A percentile compares a stretch with the other conserved stretches of the same genome.
phyloP scores from a whole-genome alignment of 225 moss, liverwort and hornwort genomes.

The Marchantia paleacea region DNA sequence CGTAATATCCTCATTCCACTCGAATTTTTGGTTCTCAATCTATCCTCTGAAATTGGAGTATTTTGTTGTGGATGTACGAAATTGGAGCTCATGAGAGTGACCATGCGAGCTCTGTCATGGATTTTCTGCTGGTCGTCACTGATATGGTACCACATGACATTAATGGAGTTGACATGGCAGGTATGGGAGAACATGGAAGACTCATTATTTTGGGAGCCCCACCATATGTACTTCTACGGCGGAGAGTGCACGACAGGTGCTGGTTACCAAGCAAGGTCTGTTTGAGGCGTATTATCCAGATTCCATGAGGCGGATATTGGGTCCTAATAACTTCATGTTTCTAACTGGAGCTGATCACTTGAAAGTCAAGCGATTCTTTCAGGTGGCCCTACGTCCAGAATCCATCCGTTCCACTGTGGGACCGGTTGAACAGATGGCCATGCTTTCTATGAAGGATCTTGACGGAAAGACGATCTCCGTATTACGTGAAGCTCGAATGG shows the following conservation, averaged over 20 bases:
- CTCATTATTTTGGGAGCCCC: constrained; percentile 16
- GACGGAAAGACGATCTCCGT: constrained; percentile 4
- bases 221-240: constrained; percentile 17
- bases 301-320: constrained; percentile 15
- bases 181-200: constrained; percentile 25
- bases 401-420: constrained; percentile 5
- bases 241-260: constrained; percentile 24
- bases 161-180: neutral
- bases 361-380: constrained; percentile 9
- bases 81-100: no score
- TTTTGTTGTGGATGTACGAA: no score
- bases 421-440: constrained; percentile 6
- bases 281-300: constrained; percentile 26
- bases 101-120: neutral
- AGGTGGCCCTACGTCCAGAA: constrained; percentile 16
- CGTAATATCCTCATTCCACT: neutral
- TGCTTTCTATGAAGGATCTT: constrained; percentile 11
- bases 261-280: constrained; percentile 11
- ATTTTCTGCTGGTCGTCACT: no score
- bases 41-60: no score
- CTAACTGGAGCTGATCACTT: constrained; percentile 18
- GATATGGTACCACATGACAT: no score
- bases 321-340: constrained; percentile 12
- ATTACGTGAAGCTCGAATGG: constrained; percentile 11
- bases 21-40: neutral